phyloP scores from a whole-genome alignment of 208 protist genomes.

The Trypanosoma melophagium region DNA sequence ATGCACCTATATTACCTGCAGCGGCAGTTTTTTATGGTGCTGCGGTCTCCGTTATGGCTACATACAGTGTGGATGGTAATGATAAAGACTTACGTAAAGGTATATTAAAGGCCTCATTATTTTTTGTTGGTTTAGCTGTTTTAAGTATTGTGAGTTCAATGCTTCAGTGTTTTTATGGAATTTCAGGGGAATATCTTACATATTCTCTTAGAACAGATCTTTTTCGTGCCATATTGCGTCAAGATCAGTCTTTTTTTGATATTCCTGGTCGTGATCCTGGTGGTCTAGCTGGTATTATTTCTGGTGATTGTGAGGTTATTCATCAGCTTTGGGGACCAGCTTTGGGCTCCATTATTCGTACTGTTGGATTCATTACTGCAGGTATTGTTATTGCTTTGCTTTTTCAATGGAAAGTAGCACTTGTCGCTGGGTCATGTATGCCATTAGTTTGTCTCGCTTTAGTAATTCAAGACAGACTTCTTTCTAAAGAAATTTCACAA shows the following conservation, averaged over 20 bases:
- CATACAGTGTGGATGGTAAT: constrained; percentile 18
- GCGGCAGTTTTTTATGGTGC: constrained; percentile 26
- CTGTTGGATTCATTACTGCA: constrained; percentile 14
- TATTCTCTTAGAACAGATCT: constrained; percentile 26
- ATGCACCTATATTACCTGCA: constrained; percentile 16
- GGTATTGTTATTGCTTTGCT: constrained; percentile 30
- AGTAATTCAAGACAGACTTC: constrained; percentile 25
- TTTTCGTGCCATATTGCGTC: constrained; percentile 31
- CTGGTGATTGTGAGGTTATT: constrained; percentile 35
- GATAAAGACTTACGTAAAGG: constrained; percentile 20
- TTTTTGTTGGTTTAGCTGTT: constrained; percentile 29
- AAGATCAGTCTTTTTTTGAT: constrained; percentile 48
- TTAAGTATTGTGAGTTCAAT: constrained; percentile 13
- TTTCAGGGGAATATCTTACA: constrained; percentile 35
- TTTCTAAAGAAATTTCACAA: constrained; percentile 7
- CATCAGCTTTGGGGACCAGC: constrained; percentile 36
- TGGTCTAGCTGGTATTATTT: constrained; percentile 24
- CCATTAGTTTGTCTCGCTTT: constrained; percentile 26
- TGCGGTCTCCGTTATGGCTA: constrained; percentile 19
- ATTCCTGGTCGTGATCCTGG: constrained; percentile 32
- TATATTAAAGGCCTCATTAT: constrained; percentile 12
- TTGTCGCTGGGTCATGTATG: constrained; percentile 27
- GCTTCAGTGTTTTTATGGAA: constrained; percentile 31
- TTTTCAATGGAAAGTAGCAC: constrained; percentile 38
- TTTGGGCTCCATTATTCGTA: constrained; percentile 24